Evolutionary conservation across 2,329 filamentous ascomycete species (phyloP), one percentile per base, ranked within the genome.

Genomic region (Botrytis paeoniae): DNA sequence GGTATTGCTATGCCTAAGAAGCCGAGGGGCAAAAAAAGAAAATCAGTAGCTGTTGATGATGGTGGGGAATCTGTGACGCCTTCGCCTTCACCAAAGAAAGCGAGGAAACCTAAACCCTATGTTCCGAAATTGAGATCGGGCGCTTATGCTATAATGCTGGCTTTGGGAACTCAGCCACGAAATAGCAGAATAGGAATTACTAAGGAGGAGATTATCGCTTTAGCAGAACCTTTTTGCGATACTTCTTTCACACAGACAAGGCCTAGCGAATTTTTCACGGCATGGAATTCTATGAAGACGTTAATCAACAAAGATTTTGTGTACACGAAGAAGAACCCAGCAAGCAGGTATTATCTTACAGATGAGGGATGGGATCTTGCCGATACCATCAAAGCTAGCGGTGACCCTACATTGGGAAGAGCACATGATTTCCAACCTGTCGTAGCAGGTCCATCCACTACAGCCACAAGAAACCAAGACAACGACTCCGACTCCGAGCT

Each of bases 221-320:
- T 86, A 20, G 92, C 92, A 1, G 91, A 95, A 78, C 88, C 88
- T 10, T 85, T 92, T 80, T 93, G 91, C 78, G 92, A 95, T 79
- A 83, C 90, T 2, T 94, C 92, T 0, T 94, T 94, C 78, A 91
- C 87, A 0, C 89, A 87, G 0, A 85, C 84, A 59, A 91, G 93
- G 71, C 85, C 91, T 0, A 90, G 86, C 18, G 92, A 90, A 73
- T 92, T 88, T 78, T 93, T 93, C 77, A 95, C 93, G 0, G 93
- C 93, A 0, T 96, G 93, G 93, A 92, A 88, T 78, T 94, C 92
- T 1, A 94, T 95, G 87, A 93, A 93, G 79, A 93, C 91, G 0
- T 83, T 96, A 45, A 77, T 90, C 8, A 85, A 89, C 71, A 94
- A 95, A 79, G 92, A 94, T 73, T 83, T 95, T 5, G 91, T 95